These are phyloP conservation scores for Jaenimonas drosophilae DNA, from an alignment of 208 protist species.

Conservation along the genomic window DNA sequence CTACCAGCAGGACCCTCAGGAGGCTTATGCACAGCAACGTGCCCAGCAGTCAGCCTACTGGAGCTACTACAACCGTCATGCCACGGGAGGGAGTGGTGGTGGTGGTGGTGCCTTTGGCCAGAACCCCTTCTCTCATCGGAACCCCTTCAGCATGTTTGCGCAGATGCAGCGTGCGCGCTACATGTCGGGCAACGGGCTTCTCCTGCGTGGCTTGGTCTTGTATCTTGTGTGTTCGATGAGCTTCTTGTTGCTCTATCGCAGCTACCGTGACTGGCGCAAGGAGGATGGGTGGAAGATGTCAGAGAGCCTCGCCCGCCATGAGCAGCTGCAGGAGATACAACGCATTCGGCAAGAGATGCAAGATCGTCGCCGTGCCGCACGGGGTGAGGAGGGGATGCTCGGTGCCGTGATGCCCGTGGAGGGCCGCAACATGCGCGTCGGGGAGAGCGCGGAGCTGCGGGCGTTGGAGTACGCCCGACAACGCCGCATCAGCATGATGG, in stretches of 20 bases:
- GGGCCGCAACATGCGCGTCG: slow-evolving; percentile 5
- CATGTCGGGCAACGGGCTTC: slow-evolving; percentile 26
- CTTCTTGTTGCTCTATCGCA: slow-evolving; percentile 47
- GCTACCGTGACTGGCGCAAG: slow-evolving; percentile 56
- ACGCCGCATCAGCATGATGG: slow-evolving; percentile 32
- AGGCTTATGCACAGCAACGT: slow-evolving; percentile 15
- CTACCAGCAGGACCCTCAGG: slow-evolving; percentile 30
- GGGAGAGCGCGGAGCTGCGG: slow-evolving; percentile 26
- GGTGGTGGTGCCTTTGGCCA: slow-evolving; percentile 15
- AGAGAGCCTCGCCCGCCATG: slow-evolving; percentile 59
- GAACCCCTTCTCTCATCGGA: slow-evolving; percentile 42
- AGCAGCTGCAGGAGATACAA: slow-evolving; percentile 64
- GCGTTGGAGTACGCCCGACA: slow-evolving; percentile 59
- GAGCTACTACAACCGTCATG: slow-evolving; percentile 20
- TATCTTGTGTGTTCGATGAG: slow-evolving; percentile 54
- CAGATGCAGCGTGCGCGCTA: slow-evolving; percentile 32
- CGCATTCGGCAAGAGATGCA: slow-evolving; percentile 63
- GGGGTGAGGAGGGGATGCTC: slow-evolving; percentile 5
- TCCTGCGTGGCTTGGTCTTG: slow-evolving; percentile 47
- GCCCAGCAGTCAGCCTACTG: slow-evolving; percentile 28
- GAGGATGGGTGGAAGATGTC: slow-evolving; percentile 78
- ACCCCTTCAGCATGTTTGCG: slow-evolving; percentile 39
- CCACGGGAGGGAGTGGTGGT: background rate
- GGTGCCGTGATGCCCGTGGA: slow-evolving; percentile 2
- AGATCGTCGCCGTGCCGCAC: slow-evolving; percentile 24